These are phyloP conservation scores for Puccinia triticina DNA, from an alignment of 1,284 basidiomycete genomes.

Conservation along the genomic window DNA sequence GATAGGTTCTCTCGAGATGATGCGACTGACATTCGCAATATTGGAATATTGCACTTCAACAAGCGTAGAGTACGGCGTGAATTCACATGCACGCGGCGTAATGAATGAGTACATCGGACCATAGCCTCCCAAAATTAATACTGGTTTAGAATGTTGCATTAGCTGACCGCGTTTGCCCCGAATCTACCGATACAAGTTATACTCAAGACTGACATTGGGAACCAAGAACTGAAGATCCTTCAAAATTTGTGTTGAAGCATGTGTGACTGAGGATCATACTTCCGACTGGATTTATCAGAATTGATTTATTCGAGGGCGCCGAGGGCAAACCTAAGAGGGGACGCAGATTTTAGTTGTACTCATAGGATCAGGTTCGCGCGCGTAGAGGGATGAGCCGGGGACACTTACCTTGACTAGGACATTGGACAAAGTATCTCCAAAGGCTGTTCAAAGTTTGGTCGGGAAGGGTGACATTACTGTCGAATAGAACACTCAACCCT, in stretches of 20 bases:
- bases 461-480: conserved; percentile 23
- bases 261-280: conserved; percentile 20
- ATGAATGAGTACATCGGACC: conserved; percentile 35
- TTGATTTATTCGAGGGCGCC: conserved; percentile 9
- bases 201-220: conserved; percentile 18
- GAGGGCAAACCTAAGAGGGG: background rate
- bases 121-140: conserved; percentile 25
- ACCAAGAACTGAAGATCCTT: conserved; percentile 1
- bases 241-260: background rate
- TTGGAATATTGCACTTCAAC: conserved; percentile 22
- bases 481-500: background rate
- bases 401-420: conserved; percentile 9
- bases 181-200: background rate
- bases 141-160: background rate
- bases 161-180: background rate
- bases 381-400: background rate
- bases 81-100: conserved; percentile 24
- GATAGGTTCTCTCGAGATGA: conserved; percentile 10
- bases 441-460: conserved; percentile 17
- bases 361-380: background rate
- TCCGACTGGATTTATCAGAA: background rate
- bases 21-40: conserved; percentile 14
- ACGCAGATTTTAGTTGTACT: background rate
- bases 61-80: conserved; percentile 19
- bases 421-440: conserved; percentile 28